Evolutionary conservation across 2,329 filamentous ascomycete species (phyloP).

Genomic region (Fonsecaea pedrosoi): DNA sequence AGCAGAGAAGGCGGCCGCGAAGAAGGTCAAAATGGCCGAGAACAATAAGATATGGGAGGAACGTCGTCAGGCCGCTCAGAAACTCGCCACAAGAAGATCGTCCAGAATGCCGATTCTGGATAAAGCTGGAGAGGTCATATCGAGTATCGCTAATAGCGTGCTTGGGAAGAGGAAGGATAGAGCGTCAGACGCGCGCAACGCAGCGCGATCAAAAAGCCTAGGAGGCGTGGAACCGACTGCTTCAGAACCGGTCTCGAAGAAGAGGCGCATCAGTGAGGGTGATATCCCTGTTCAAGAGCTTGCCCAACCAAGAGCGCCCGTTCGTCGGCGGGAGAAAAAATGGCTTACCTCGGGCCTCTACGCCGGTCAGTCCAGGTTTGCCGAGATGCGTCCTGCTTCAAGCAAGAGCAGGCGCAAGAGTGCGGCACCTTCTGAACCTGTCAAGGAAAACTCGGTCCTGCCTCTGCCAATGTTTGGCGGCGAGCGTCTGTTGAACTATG

Average conservation of each 20-base stretch:
- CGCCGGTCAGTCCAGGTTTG: slow-evolving; percentile 72
- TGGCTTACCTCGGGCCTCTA: slow-evolving; percentile 86
- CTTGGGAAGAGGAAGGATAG: slow-evolving; percentile 65
- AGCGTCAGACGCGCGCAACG: slow-evolving; percentile 65
- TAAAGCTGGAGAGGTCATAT: slow-evolving; percentile 54
- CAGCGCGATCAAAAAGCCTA: slow-evolving; percentile 60
- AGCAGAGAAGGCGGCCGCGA: slow-evolving; percentile 42
- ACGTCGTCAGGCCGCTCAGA: slow-evolving; percentile 40
- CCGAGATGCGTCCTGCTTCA: slow-evolving; percentile 57
- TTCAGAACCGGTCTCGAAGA: slow-evolving; percentile 48
- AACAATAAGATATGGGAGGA: slow-evolving; percentile 39
- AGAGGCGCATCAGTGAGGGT: slow-evolving; percentile 48
- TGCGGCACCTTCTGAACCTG: slow-evolving; percentile 49
- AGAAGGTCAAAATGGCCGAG: slow-evolving; percentile 38
- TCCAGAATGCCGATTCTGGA: slow-evolving; percentile 52
- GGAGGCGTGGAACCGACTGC: slow-evolving; percentile 21
- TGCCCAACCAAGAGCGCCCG: slow-evolving; percentile 36
- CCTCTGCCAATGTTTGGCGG: slow-evolving; percentile 82
- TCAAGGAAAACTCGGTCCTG: slow-evolving; percentile 63
- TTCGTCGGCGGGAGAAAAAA: slow-evolving; percentile 67
- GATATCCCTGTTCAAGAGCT: slow-evolving; percentile 21
- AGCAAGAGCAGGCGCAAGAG: slow-evolving; percentile 53
- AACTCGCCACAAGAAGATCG: slow-evolving; percentile 49
- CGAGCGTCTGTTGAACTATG: slow-evolving; percentile 71
- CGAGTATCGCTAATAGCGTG: slow-evolving; percentile 54